These are phyloP conservation scores for Chenopodium formosanum DNA, from an alignment of 148 eudicot genomes.

Conservation along the genomic window DNA sequence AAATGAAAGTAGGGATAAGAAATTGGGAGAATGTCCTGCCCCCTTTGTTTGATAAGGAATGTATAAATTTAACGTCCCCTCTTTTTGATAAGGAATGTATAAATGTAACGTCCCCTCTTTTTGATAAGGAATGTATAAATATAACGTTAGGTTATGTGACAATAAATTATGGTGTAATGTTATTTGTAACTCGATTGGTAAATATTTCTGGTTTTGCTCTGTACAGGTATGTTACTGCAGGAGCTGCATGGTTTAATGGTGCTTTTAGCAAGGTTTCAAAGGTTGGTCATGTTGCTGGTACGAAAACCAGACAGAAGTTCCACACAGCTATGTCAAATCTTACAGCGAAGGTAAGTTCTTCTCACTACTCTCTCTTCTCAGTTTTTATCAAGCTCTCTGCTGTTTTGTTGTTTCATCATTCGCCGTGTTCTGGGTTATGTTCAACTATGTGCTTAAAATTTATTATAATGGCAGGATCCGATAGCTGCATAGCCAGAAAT, in stretches of 20 bases:
- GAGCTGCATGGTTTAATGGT: slow-evolving; percentile 89
- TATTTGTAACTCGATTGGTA: not conserved
- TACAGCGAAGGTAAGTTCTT: slow-evolving; percentile 60
- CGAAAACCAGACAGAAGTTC: slow-evolving; percentile 79
- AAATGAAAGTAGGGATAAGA: not conserved
- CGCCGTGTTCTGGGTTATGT: not conserved
- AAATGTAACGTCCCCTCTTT: not conserved
- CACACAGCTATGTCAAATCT: slow-evolving; percentile 68
- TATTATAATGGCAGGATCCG: slow-evolving; percentile 36
- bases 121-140: not conserved
- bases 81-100: not conserved
- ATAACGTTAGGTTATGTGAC: not conserved
- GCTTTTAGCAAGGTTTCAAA: slow-evolving; percentile 86
- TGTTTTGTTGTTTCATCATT: not conserved
- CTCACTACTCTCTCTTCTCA: not conserved
- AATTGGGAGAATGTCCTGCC: not conserved
- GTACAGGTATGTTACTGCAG: slow-evolving; percentile 81
- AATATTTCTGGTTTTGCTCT: slow-evolving; percentile 11
- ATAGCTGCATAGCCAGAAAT: slow-evolving; percentile 31
- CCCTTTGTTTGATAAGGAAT: not conserved
- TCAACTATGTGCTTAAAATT: not conserved
- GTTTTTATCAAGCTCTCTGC: not conserved
- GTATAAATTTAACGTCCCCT: not conserved
- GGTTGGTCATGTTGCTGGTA: slow-evolving; percentile 87
- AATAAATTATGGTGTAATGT: not conserved